Percentiles rank a stretch among this genome's conserved stretches.
Conservation (phyloP, 768 basidiomycete genomes). For the Russula vinacea region DNA sequence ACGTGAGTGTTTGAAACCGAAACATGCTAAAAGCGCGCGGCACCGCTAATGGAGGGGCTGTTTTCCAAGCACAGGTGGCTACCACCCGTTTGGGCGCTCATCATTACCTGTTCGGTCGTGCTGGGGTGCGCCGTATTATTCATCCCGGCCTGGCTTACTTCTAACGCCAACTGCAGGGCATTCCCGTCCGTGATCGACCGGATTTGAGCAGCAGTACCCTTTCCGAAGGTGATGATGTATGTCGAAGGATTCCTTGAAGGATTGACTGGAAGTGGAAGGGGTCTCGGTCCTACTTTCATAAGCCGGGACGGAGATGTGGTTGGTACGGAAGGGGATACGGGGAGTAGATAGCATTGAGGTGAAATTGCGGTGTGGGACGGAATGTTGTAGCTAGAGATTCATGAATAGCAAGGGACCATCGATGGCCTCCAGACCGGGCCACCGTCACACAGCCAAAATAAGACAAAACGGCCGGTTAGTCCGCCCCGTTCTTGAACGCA, state of each 20-base stretch:
- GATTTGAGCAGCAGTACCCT: slow-evolving; percentile 15
- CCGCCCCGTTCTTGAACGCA: not conserved
- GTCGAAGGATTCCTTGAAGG: not conserved
- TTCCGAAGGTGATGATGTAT: not conserved
- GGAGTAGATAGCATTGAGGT: slow-evolving; percentile 8
- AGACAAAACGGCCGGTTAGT: not conserved
- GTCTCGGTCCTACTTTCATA: not conserved
- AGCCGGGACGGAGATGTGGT: not conserved
- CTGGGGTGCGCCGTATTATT: slow-evolving; percentile 19
- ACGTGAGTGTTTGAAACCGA: slow-evolving; percentile 25
- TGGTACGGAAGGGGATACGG: not conserved
- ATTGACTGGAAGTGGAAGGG: not conserved
- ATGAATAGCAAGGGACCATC: not conserved
- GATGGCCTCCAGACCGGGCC: not conserved
- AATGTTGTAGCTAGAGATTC: not conserved
- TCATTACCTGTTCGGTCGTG: slow-evolving; percentile 23
- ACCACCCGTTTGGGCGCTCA: slow-evolving; percentile 29
- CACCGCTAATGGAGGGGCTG: not conserved
- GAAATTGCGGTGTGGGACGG: slow-evolving; percentile 6
- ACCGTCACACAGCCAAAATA: not conserved
- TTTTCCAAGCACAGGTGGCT: slow-evolving; percentile 18
- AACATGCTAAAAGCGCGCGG: slow-evolving; percentile 1
- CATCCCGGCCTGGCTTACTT: not conserved
- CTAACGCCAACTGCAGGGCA: slow-evolving; percentile 13
- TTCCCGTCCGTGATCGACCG: slow-evolving; percentile 30